These are phyloP conservation scores for Rhynchosporium secalis DNA, from an alignment of 2,329 filamentous ascomycete genomes.

Conservation along the genomic window DNA sequence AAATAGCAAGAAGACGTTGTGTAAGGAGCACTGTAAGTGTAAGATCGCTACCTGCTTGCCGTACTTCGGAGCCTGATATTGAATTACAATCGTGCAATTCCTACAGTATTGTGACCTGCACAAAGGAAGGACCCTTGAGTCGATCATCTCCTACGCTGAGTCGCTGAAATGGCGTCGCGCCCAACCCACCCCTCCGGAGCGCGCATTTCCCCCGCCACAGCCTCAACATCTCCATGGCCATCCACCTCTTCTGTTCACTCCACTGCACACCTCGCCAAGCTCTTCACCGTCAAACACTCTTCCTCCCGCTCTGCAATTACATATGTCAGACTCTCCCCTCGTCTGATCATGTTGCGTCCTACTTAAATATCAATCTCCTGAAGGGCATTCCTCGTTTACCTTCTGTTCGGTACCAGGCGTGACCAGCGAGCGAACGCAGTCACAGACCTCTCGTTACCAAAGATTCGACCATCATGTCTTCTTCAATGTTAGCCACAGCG, in stretches of 20 bases:
- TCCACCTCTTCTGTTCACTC: neutral
- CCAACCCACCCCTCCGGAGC: neutral
- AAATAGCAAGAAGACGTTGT: neutral
- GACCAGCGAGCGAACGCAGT: conserved; percentile 1
- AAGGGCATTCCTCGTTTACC: conserved; percentile 7
- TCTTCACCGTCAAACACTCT: conserved; percentile 2
- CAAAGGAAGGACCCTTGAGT: neutral
- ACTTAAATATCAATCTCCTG: conserved; percentile 1
- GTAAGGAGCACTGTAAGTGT: neutral
- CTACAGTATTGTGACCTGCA: too few relatives aligned
- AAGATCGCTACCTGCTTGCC: neutral
- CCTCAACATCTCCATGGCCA: neutral
- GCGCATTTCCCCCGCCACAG: conserved; percentile 15
- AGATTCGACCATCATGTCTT: conserved; percentile 10
- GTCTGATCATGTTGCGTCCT: conserved; percentile 9
- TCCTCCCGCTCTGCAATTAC: neutral
- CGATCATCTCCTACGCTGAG: neutral
- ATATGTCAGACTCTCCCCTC: neutral
- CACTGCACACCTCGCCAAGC: neutral
- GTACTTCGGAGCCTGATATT: too few relatives aligned
- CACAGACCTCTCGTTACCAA: neutral
- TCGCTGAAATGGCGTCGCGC: neutral
- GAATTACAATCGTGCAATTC: too few relatives aligned
- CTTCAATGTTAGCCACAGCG: neutral
- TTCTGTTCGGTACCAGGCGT: neutral